Evolutionary conservation across 2,329 filamentous ascomycete species (phyloP), one percentile per base, ranked within the genome.

Genomic region (Chlorencoelia australis): DNA sequence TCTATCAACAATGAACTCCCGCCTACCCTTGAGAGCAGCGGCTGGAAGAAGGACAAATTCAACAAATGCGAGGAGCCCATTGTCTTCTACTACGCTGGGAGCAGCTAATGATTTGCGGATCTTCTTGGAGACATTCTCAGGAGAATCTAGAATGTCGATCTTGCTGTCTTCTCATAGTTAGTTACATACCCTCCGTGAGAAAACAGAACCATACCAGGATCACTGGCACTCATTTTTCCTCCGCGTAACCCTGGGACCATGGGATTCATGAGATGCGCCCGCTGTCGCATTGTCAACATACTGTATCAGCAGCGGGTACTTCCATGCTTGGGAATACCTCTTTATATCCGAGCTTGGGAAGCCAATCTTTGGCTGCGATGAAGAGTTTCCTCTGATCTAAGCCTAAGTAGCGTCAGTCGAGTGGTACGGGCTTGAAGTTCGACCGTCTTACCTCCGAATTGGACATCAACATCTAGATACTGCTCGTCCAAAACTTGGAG

Each of bases 401-500:
- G 10, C 29, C 29, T 31, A 4, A n/a, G n/a, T n/a, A n/a, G n/a
- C n/a, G n/a, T n/a, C n/a, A n/a, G n/a, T n/a, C n/a, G n/a, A n/a
- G n/a, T n/a, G n/a, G n/a, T n/a, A n/a, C n/a, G n/a, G n/a, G n/a
- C n/a, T n/a, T n/a, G n/a, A n/a, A n/a, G n/a, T n/a, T n/a, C n/a
- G 10, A 16, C 5, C 8, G 13, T 4, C 15, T 4, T 25, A 46
- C 80, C 85, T 37, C 88, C 88, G 44, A 95, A 87, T 55, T 98
- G 86, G 2, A 75, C 81, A 58, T 98, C 88, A 3, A 88, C 84
- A 38, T 77, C 77, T 3, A 98, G 67, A 66, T 95, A 78, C 30
- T 52, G 43, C 64, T 96, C 89, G 54, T 96, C 89, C 30, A 96
- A 66, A 1, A 83, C 83, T 62, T 96, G 91, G 62, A 98, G 79